Evolutionary conservation across 768 basidiomycete genomes (phyloP).

Genomic region (Austroboletus festivus): DNA sequence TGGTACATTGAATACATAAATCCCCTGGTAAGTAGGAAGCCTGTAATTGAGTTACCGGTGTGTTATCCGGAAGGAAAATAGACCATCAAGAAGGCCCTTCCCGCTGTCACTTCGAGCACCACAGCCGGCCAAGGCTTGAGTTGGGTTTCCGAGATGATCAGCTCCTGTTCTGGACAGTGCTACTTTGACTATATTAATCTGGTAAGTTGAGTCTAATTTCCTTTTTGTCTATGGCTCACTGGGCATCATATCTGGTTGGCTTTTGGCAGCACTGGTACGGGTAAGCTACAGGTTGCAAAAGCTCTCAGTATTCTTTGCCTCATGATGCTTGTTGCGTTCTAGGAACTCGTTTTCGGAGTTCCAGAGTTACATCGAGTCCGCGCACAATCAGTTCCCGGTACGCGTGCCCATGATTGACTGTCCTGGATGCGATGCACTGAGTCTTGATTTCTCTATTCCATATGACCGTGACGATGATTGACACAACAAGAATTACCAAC

Average conservation of each 20-base stretch:
- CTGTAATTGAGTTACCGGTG: background rate
- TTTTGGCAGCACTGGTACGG: constrained; percentile 28
- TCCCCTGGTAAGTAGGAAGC: constrained; percentile 32
- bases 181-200: constrained; percentile 36
- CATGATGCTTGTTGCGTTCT: background rate
- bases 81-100: constrained; percentile 38
- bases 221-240: background rate
- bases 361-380: constrained; percentile 25
- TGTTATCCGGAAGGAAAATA: constrained; percentile 7
- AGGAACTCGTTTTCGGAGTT: constrained; percentile 30
- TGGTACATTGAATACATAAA: constrained; percentile 39
- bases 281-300: constrained; percentile 9
- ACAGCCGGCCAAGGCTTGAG: constrained; percentile 32
- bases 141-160: constrained; percentile 36
- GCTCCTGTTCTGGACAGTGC: constrained; percentile 35
- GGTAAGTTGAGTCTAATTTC: constrained; percentile 12
- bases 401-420: background rate
- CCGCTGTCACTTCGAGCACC: constrained; percentile 35
- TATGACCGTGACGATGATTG: background rate
- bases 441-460: background rate
- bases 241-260: background rate
- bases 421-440: constrained; percentile 4
- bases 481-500: constrained; percentile 14
- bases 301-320: background rate
- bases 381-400: constrained; percentile 29